Percentiles rank a stretch among this genome's conserved stretches.
These are phyloP conservation scores for Aureobasidium melanogenum DNA, from an alignment of 2,329 filamentous ascomycete genomes.

Conservation along the genomic window DNA sequence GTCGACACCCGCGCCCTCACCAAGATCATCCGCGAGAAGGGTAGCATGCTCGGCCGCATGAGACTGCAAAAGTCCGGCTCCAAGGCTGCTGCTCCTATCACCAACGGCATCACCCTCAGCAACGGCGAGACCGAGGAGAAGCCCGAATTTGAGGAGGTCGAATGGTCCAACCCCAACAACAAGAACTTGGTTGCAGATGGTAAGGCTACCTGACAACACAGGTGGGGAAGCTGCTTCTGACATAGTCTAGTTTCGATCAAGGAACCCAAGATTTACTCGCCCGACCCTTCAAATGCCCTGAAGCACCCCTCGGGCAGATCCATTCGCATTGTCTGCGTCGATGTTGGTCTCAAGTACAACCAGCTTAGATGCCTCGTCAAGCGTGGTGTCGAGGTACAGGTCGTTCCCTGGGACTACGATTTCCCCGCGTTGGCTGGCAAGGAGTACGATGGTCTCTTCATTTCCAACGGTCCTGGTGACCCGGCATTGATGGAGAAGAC, in stretches of 20 bases:
- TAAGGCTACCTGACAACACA: constrained; percentile 41
- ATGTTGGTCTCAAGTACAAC: constrained; percentile 98
- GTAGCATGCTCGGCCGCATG: constrained; percentile 92
- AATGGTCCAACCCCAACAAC: constrained; percentile 87
- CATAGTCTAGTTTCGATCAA: constrained; percentile 69
- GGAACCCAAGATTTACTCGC: constrained; percentile 76
- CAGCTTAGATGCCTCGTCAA: constrained; percentile 88
- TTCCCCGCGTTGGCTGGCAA: constrained; percentile 67
- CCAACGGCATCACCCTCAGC: constrained; percentile 24
- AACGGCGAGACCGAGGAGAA: constrained; percentile 24
- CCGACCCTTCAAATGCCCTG: constrained; percentile 59
- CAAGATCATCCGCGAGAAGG: constrained; percentile 86
- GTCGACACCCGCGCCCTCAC: constrained; percentile 91
- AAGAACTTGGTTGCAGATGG: constrained; percentile 91
- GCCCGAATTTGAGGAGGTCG: constrained; percentile 61
- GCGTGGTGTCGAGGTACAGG: constrained; percentile 85
- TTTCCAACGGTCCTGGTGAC: constrained; percentile 96
- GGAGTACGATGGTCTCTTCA: constrained; percentile 91
- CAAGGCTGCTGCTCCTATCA: constrained; percentile 35
- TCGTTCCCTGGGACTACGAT: constrained; percentile 94
- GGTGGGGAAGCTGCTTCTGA: constrained; percentile 12
- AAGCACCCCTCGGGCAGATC: constrained; percentile 82
- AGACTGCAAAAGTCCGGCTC: constrained; percentile 55
- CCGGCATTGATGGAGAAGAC: constrained; percentile 76
- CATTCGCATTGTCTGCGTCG: constrained; percentile 81